Conservation (phyloP, 306 rosid genomes). For the Oxytropis ochrocephala region DNA sequence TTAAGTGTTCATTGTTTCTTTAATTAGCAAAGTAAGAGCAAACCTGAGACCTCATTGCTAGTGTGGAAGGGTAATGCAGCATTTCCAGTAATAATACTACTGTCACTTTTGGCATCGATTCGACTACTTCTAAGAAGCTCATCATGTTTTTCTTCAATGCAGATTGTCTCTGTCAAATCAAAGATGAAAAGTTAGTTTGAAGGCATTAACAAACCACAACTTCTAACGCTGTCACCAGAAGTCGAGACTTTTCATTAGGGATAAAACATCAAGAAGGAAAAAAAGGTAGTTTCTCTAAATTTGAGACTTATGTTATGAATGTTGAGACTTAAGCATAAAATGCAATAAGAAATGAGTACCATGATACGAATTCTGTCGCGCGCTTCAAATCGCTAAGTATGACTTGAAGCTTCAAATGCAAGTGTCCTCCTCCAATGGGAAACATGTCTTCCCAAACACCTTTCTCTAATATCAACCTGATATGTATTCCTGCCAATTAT, state of each 20-base stretch:
- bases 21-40: slow-evolving; percentile 39
- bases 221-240: background rate
- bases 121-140: slow-evolving; percentile 37
- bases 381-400: slow-evolving; percentile 69
- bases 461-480: slow-evolving; percentile 63
- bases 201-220: background rate
- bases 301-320: background rate
- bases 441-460: slow-evolving; percentile 75
- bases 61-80: slow-evolving; percentile 30
- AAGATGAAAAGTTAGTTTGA: background rate
- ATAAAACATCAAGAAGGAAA: too few species aligned
- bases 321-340: background rate
- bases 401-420: slow-evolving; percentile 73
- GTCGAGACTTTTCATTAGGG: background rate
- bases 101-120: slow-evolving; percentile 20
- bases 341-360: slow-evolving; percentile 34
- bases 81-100: slow-evolving; percentile 11
- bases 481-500: slow-evolving; percentile 51
- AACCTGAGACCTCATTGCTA: slow-evolving; percentile 69
- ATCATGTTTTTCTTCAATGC: slow-evolving; percentile 62
- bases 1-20: slow-evolving; percentile 13
- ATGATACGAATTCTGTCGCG: slow-evolving; percentile 62
- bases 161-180: slow-evolving; percentile 33
- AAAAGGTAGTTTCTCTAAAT: too few species aligned
- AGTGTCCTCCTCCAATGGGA: slow-evolving; percentile 61